phyloP scores from a whole-genome alignment of 1,139 yeast species.

The Debaryomycetaceae sp. region DNA sequence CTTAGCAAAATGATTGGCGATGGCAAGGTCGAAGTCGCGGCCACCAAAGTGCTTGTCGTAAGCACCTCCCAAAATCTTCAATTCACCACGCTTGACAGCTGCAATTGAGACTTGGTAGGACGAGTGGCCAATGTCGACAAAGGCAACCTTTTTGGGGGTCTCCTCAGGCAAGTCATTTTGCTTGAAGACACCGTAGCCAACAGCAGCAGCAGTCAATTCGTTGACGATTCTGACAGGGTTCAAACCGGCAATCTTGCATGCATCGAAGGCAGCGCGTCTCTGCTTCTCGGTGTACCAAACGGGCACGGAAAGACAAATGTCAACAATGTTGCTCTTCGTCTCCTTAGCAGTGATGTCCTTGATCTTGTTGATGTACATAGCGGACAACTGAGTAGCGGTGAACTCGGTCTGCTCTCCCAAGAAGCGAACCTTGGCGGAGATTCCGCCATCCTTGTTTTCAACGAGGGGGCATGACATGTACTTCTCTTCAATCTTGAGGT shows the following conservation, averaged over 20 bases:
- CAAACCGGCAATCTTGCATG: conserved; percentile 91
- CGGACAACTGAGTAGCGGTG: conserved; percentile 85
- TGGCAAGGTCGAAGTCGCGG: conserved; percentile 90
- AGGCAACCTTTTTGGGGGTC: conserved; percentile 84
- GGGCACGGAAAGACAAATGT: conserved; percentile 93
- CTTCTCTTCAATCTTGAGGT: conserved; percentile 67
- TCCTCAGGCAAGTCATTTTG: conserved; percentile 91
- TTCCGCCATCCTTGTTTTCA: conserved; percentile 65
- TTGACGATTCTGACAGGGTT: conserved; percentile 98
- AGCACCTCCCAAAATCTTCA: conserved; percentile 87
- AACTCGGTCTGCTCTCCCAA: conserved; percentile 76
- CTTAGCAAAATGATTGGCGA: conserved; percentile 90
- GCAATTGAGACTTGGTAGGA: conserved; percentile 89
- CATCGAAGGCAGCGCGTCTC: conserved; percentile 95
- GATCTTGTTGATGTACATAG: conserved; percentile 91
- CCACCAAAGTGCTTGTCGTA: conserved; percentile 98
- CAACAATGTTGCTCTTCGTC: conserved; percentile 75
- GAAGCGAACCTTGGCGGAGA: conserved; percentile 83
- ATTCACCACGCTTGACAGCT: conserved; percentile 93
- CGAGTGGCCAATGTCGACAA: conserved; percentile 96
- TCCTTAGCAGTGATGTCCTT: conserved; percentile 77
- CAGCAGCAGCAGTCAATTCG: conserved; percentile 98
- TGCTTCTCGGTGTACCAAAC: conserved; percentile 96
- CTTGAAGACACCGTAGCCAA: conserved; percentile 98
- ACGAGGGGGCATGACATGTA: conserved; percentile 69